Base-by-base conservation (phyloP, 805 yeast species). In the Starmera caribaea region DNA sequence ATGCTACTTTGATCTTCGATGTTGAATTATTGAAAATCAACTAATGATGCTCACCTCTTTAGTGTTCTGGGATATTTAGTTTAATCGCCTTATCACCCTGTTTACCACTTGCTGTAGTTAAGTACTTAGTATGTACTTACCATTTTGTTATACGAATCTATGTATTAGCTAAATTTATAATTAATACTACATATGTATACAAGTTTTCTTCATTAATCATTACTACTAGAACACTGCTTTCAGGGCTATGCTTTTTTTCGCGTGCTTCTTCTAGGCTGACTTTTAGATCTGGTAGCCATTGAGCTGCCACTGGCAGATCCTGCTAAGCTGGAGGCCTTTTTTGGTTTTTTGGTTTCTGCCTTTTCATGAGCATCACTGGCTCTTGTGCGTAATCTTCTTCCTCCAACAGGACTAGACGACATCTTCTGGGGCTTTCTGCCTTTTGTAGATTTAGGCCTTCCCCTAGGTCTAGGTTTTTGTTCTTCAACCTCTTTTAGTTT, bases 1-100 rank as follows among this genome's bases (percentile, higher is more conserved):
- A 86, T 64, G 94, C 97, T 48, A 89, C 96, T 51, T 76, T 90
- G 66, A 69, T 86, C 54, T 84, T 84, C 52, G 92, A 84, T 51
- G 92, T 84, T 46, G 90, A 84, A 64, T 73, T 84, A 54, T 55
- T 67, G 54, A 66, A 64, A 55, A 61, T 66, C 44, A 66, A 66
- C 58, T 66, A 57, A 54, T 9, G 2, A 4, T 33, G 2, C 10
- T n/a, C 26, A 7, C 26, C 26, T n/a, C n/a, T n/a, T n/a, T n/a
- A n/a, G n/a, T n/a, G n/a, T n/a, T n/a, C 17, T 15, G 10, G 10
- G 30, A 12, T n/a, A n/a, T n/a, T n/a, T n/a, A n/a, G n/a, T n/a
- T n/a, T n/a, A n/a, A n/a, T n/a, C n/a, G n/a, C n/a, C n/a, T n/a
- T n/a, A n/a, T n/a, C n/a, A n/a, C n/a, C n/a, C n/a, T n/a, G n/a